These are phyloP conservation scores for Beauveria bassiana DNA, from an alignment of 2,329 filamentous ascomycete species.

Conservation along the genomic window DNA sequence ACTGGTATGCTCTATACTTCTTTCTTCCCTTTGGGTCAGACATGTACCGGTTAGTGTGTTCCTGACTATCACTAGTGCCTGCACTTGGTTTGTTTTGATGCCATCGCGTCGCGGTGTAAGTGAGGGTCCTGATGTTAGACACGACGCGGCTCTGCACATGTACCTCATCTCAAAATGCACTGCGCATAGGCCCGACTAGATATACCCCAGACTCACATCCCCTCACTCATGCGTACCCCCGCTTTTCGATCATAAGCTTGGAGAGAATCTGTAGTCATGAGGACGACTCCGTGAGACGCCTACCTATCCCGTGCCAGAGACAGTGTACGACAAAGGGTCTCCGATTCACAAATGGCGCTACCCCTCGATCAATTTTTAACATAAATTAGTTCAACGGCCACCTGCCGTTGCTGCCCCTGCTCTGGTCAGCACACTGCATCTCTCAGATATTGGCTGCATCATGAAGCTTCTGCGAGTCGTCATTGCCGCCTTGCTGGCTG, in stretches of 20 bases:
- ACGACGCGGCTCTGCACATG: background rate
- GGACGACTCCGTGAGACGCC: background rate
- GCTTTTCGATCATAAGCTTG: background rate
- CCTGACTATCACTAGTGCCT: background rate
- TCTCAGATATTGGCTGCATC: background rate
- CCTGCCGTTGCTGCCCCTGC: background rate
- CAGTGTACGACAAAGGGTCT: background rate
- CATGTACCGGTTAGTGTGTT: background rate
- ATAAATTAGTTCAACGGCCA: background rate
- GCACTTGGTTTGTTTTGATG: background rate
- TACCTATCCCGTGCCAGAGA: background rate
- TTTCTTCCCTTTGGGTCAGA: background rate
- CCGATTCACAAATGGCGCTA: background rate
- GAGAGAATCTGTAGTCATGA: background rate
- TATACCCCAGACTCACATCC: background rate
- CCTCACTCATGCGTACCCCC: background rate
- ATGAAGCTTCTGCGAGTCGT: slow-evolving; percentile 13
- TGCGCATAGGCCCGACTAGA: background rate
- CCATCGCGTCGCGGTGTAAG: background rate
- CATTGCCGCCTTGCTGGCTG: slow-evolving; percentile 21
- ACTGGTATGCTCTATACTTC: too few species aligned
- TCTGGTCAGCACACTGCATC: background rate
- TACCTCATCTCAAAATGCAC: background rate
- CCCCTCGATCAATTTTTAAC: background rate
- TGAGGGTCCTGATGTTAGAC: background rate